Evolutionary conservation across 1,284 basidiomycete species (phyloP).

Genomic region (Neolentinus lepideus): DNA sequence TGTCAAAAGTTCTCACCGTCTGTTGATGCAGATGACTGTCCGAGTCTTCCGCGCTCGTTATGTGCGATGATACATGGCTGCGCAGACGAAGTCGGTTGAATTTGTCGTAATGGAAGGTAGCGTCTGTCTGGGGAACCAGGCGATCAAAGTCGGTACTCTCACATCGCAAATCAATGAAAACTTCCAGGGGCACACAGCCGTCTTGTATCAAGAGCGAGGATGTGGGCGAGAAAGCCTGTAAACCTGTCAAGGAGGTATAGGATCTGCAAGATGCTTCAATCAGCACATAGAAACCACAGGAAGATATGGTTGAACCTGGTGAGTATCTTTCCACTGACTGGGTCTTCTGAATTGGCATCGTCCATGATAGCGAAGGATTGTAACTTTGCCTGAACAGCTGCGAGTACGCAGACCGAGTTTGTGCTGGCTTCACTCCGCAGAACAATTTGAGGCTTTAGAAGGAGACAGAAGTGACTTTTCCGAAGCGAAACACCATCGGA

Average conservation of each 20-base stretch:
- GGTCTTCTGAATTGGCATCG: conserved; percentile 72
- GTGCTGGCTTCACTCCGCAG: conserved; percentile 59
- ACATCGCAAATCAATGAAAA: conserved; percentile 78
- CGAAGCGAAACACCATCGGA: conserved; percentile 56
- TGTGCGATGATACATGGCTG: conserved; percentile 54
- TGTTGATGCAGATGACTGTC: conserved; percentile 74
- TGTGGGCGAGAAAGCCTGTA: conserved; percentile 86
- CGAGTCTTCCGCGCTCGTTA: conserved; percentile 27
- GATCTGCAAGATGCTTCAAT: conserved; percentile 37
- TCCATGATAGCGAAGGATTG: conserved; percentile 84
- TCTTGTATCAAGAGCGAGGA: conserved; percentile 29
- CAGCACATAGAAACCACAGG: not conserved
- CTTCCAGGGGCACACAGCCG: conserved; percentile 78
- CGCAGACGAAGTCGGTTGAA: conserved; percentile 89
- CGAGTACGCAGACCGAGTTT: conserved; percentile 69
- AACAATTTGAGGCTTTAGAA: conserved; percentile 90
- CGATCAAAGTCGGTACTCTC: conserved; percentile 84
- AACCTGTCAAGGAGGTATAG: conserved; percentile 67
- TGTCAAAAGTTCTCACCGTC: conserved; percentile 44
- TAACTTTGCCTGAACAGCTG: conserved; percentile 78
- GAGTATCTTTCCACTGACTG: conserved; percentile 82
- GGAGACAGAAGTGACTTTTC: conserved; percentile 75
- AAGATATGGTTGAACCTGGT: conserved; percentile 47
- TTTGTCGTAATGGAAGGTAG: conserved; percentile 86
- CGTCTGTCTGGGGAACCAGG: conserved; percentile 85